phyloP scores from a whole-genome alignment of 2,329 filamentous ascomycete species.

The Aspergillus sp. region DNA sequence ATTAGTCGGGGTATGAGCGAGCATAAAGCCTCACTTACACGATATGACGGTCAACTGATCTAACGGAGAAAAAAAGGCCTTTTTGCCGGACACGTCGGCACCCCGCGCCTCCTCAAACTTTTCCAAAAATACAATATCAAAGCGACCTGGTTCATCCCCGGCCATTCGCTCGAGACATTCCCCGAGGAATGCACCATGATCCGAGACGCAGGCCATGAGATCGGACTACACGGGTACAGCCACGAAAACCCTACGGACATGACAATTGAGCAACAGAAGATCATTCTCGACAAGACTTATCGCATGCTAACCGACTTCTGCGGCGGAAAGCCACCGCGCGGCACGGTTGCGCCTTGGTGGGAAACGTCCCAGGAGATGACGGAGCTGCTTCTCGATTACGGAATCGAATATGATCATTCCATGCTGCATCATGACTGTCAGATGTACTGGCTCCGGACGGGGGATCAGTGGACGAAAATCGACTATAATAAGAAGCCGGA shows the following conservation, averaged over 20 bases:
- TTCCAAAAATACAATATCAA: conserved; percentile 73
- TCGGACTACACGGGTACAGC: conserved; percentile 69
- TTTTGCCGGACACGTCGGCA: conserved; percentile 68
- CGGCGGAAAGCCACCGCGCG: conserved; percentile 70
- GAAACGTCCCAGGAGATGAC: conserved; percentile 68
- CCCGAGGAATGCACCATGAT: conserved; percentile 64
- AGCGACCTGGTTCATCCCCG: conserved; percentile 65
- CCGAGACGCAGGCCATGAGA: conserved; percentile 64
- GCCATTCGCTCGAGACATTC: conserved; percentile 65
- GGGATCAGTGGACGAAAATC: conserved; percentile 47
- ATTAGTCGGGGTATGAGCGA: conserved; percentile 61
- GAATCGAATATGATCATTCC: conserved; percentile 47
- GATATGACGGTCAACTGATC: neutral
- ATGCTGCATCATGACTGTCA: conserved; percentile 48
- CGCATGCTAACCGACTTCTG: conserved; percentile 70
- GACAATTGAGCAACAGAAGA: conserved; percentile 72
- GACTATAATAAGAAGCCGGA: conserved; percentile 43
- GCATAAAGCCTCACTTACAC: neutral
- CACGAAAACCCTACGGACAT: conserved; percentile 73
- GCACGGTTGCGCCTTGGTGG: conserved; percentile 75
- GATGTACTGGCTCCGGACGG: conserved; percentile 45
- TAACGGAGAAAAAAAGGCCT: conserved; percentile 44
- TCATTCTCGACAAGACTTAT: conserved; percentile 76
- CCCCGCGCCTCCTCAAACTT: conserved; percentile 65
- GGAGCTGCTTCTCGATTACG: conserved; percentile 43